Base-by-base conservation (phyloP, 2,329 filamentous ascomycete species). In the Annulohypoxylon truncatum region DNA sequence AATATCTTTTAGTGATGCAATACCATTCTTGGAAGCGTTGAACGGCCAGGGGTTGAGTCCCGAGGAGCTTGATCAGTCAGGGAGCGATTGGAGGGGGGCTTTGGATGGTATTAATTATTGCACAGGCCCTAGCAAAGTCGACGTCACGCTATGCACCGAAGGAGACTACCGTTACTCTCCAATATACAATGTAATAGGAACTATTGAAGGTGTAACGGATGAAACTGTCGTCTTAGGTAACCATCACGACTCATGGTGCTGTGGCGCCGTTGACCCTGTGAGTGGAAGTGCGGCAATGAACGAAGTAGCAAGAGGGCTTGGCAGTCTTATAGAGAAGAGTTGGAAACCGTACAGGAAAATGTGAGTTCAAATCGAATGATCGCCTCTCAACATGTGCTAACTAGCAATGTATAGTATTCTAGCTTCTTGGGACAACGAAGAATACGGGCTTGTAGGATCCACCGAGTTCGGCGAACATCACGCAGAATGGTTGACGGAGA, bases 381-480 rank as follows among this genome's bases (percentile, higher is more conserved):
- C n/a, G 2, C 53, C 12, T 7, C n/a, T 3, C 9, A 31, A 15
- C 13, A 20, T 31, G 7, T 47, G 28, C 60, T 64, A 31, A 67
- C 10, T 7, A 15, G n/a, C 4, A 20, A 22, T 52, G 2, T 5
- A 18, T 0, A 89, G 92, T 64, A 88, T 92, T 26, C 89, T 92
- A 71, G 89, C 89, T 46, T 77, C 74, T 26, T 89, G 86, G 86
- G 86, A 89, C 71, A 85, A 85, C 4, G 86, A 89, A 78, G 91
- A 93, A 76, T 92, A 93, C 70, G 90, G 89, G 1, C 79, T 93
- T 2, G 77, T 93, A 26, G 91, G 91, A 3, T 90, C 87, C 6
- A 93, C 91, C 0, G 91, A 93, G 74, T 93, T 90, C 89, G 90
- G 92, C 0, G 91, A 93, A 73, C 90, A 93, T 58, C 88, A 89